phyloP scores from a whole-genome alignment of 2,329 filamentous ascomycete genomes.

The Curvularia hawaiiensis region DNA sequence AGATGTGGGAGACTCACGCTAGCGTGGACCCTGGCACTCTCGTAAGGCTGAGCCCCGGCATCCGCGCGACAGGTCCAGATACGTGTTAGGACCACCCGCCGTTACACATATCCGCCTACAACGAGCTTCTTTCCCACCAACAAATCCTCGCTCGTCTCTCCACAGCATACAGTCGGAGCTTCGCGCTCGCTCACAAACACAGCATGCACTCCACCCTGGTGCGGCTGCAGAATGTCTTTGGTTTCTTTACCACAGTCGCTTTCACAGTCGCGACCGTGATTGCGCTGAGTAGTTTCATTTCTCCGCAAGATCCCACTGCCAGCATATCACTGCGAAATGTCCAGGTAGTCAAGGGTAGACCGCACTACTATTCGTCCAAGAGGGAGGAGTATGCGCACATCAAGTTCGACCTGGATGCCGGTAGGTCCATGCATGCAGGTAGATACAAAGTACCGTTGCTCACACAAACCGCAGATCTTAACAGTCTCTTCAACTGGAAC shows the following conservation, averaged over 20 bases:
- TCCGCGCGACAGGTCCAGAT: slow-evolving; percentile 36
- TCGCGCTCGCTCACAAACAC: slow-evolving; percentile 1
- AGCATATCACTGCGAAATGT: slow-evolving; percentile 73
- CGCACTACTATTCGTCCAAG: slow-evolving; percentile 93
- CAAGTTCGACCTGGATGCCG: slow-evolving; percentile 87
- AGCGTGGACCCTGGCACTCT: slow-evolving; percentile 12
- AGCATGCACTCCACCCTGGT: slow-evolving; percentile 86
- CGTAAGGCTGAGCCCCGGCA: slow-evolving; percentile 33
- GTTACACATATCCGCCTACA: slow-evolving; percentile 15
- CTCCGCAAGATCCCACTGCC: slow-evolving; percentile 70
- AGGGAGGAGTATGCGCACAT: slow-evolving; percentile 96
- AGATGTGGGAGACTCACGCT: slow-evolving; percentile 4
- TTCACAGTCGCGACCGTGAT: slow-evolving; percentile 81
- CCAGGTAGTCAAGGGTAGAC: slow-evolving; percentile 87
- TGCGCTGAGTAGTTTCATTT: slow-evolving; percentile 76
- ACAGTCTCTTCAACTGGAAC: slow-evolving; percentile 97
- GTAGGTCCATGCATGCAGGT: slow-evolving; percentile 42
- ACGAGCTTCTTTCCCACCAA: slow-evolving; percentile 3
- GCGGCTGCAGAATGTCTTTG: slow-evolving; percentile 89
- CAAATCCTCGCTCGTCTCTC: slow-evolving; percentile 4
- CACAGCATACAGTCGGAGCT: background rate
- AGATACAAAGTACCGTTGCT: background rate
- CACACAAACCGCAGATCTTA: slow-evolving; percentile 65
- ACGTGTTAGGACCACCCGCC: slow-evolving; percentile 41
- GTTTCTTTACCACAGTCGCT: slow-evolving; percentile 95